Percentiles rank a stretch among this genome's conserved stretches.
These are phyloP conservation scores for Tilletia horrida DNA, from an alignment of 1,284 basidiomycete species.

Conservation along the genomic window DNA sequence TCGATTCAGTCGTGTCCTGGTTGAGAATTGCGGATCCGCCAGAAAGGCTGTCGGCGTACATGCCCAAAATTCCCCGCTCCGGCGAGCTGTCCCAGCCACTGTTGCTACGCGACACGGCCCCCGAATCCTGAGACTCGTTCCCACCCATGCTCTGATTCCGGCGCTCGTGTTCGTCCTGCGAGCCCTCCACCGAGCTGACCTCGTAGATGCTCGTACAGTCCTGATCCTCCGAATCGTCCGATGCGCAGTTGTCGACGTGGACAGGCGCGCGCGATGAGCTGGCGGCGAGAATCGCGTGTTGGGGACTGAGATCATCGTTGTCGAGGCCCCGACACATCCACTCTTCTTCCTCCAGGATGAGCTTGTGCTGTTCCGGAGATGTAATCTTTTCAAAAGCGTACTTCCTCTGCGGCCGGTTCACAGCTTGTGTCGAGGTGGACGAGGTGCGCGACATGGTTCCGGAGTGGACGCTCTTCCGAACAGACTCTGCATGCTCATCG, in stretches of 20 bases:
- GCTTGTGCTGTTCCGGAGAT: neutral
- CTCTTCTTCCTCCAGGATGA: conserved; percentile 11
- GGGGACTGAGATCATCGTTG: neutral
- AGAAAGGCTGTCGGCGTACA: neutral
- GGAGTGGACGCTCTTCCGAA: neutral
- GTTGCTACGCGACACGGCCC: neutral
- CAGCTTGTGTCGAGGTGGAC: neutral
- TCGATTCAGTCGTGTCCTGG: neutral
- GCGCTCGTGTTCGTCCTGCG: neutral
- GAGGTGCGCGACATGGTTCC: neutral
- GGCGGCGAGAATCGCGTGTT: too few relatives aligned
- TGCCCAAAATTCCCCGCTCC: neutral
- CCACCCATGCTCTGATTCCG: neutral
- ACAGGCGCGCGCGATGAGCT: neutral
- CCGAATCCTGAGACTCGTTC: neutral
- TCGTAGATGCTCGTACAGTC: conserved; percentile 1
- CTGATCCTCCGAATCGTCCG: neutral
- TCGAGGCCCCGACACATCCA: conserved; percentile 7
- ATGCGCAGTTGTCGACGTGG: neutral
- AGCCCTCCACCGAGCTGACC: conserved; percentile 16
- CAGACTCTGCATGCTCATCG: neutral
- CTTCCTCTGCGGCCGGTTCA: neutral
- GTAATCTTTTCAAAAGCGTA: conserved; percentile 9
- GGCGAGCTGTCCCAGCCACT: neutral
- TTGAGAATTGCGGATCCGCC: neutral